These are phyloP conservation scores for Cyberlindnera veronae DNA, from an alignment of 805 yeast genomes.

Conservation along the genomic window DNA sequence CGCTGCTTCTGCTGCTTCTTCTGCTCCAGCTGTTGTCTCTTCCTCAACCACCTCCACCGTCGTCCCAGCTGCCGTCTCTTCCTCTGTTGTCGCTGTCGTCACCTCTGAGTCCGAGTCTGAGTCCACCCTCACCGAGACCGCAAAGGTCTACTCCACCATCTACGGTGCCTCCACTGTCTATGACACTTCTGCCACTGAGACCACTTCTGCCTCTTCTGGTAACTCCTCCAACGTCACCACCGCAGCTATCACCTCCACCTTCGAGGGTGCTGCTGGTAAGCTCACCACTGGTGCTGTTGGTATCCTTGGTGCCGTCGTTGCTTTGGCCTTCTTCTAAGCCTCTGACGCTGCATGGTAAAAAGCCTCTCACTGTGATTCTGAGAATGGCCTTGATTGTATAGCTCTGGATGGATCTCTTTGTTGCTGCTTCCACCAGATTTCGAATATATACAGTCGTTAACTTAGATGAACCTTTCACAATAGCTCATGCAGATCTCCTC, in stretches of 20 bases:
- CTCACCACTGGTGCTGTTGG: constrained; percentile 8
- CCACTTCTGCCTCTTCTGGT: neutral
- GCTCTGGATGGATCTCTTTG: no score
- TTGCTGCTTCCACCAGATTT: no score
- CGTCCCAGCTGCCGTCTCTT: neutral
- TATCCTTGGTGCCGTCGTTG: constrained; percentile 9
- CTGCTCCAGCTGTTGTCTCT: neutral
- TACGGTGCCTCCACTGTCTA: constrained; percentile 1
- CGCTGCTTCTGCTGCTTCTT: neutral
- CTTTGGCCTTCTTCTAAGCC: constrained; percentile 12
- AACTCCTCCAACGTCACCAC: constrained; percentile 5
- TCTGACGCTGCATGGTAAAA: no score
- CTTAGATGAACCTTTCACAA: no score
- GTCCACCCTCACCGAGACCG: constrained; percentile 7
- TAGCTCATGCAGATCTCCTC: no score
- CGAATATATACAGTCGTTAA: no score
- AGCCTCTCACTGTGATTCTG: neutral
- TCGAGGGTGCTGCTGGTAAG: constrained; percentile 11
- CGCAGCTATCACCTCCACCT: constrained; percentile 5
- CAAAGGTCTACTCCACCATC: constrained; percentile 8
- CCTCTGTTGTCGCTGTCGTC: neutral
- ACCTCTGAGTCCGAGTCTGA: constrained; percentile 1
- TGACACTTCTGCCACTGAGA: neutral
- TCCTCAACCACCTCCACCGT: neutral
- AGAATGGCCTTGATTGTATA: no score